Evolutionary conservation across 1,139 yeast genomes (phyloP).

Genomic region (Debaryomyces psychrophilus): DNA sequence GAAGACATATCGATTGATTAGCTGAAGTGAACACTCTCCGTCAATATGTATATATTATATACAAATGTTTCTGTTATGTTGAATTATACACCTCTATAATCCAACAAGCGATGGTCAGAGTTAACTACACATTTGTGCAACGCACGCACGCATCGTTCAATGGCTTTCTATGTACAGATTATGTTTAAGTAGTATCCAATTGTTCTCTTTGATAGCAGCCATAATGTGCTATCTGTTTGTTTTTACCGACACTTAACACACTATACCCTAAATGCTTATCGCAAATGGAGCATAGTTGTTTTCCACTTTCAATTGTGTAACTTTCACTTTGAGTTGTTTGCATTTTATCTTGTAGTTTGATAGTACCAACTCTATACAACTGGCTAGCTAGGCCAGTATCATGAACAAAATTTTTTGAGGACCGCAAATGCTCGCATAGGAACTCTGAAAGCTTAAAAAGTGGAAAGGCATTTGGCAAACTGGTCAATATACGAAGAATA

Average conservation of each 20-base stretch:
- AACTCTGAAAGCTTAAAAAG: constrained; percentile 48
- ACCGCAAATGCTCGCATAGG: constrained; percentile 51
- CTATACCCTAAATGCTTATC: constrained; percentile 62
- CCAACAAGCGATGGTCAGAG: background rate
- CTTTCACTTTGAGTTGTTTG: constrained; percentile 41
- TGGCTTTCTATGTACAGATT: background rate
- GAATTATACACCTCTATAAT: background rate
- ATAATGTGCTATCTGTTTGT: constrained; percentile 65
- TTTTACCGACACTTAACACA: constrained; percentile 56
- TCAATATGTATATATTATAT: background rate
- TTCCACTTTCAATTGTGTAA: constrained; percentile 38
- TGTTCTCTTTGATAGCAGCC: constrained; percentile 47
- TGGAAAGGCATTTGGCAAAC: constrained; percentile 54
- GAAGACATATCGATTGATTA: constrained; percentile 8
- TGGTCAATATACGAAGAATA: constrained; percentile 49
- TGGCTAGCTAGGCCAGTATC: constrained; percentile 35
- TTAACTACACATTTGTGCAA: background rate
- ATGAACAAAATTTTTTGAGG: constrained; percentile 27
- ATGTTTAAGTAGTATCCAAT: background rate
- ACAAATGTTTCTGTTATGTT: background rate
- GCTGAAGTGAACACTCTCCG: background rate
- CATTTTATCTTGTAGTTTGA: constrained; percentile 39
- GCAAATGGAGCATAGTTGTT: constrained; percentile 61
- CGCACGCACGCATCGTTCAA: constrained; percentile 1
- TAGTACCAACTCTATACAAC: constrained; percentile 41